A percentile compares a stretch with the other conserved stretches of the same genome.
Conservation (phyloP, 23 red algal genomes). For the Agarophyton chilense region DNA sequence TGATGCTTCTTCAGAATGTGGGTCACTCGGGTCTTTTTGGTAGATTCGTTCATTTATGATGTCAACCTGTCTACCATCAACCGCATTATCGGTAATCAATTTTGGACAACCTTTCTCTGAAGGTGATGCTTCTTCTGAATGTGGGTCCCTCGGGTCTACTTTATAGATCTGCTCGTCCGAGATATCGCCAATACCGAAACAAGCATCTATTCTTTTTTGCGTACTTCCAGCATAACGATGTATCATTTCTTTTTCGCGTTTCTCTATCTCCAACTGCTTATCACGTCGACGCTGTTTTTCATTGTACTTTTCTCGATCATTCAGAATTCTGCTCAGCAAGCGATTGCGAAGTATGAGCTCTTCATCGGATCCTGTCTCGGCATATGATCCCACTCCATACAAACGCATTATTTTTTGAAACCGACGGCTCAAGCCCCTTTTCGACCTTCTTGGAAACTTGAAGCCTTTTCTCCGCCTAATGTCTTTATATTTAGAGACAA, state of each 20-base stretch:
- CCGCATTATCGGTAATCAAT: neutral
- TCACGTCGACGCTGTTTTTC: neutral
- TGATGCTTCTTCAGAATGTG: neutral
- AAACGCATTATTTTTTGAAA: neutral
- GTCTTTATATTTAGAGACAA: neutral
- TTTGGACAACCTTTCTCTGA: neutral
- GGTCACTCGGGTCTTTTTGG: neutral
- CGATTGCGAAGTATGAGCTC: neutral
- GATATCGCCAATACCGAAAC: too few species aligned
- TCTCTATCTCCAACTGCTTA: neutral
- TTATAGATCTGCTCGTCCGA: too few species aligned
- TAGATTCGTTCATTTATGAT: too few species aligned
- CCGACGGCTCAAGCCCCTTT: neutral
- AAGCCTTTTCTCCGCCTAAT: neutral
- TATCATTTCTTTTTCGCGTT: neutral
- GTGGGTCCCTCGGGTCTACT: neutral
- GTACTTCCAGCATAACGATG: neutral
- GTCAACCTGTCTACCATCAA: neutral
- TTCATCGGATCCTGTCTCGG: neutral
- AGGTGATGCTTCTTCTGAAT: neutral
- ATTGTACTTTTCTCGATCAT: neutral
- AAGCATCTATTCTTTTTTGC: neutral
- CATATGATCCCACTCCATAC: neutral
- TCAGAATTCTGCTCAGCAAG: neutral
- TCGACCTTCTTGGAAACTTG: constrained; percentile 1